Conservation (phyloP, 1,284 basidiomycete species). For the Tremellales sp. region DNA sequence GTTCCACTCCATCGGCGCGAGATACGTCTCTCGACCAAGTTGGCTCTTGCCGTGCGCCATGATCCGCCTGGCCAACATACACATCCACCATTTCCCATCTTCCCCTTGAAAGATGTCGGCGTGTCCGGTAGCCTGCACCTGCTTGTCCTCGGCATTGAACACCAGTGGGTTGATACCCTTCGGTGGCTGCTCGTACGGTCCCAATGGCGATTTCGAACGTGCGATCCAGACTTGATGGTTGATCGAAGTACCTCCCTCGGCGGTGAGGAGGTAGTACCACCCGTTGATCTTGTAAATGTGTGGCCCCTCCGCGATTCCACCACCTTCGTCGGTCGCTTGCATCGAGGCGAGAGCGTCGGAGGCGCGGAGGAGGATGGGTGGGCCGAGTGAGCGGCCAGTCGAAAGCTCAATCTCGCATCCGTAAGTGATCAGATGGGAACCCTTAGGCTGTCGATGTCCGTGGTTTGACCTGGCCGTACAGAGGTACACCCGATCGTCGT, state of each 20-base stretch:
- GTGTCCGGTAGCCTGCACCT: constrained; percentile 18
- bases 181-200: constrained; percentile 21
- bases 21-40: constrained; percentile 18
- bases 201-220: constrained; percentile 13
- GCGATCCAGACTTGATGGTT: constrained; percentile 23
- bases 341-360: constrained; percentile 10
- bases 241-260: constrained; percentile 34
- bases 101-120: constrained; percentile 14
- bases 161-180: constrained; percentile 11
- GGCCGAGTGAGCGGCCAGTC: constrained; percentile 11
- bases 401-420: constrained; percentile 20
- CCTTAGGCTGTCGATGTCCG: constrained; percentile 1
- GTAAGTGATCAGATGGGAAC: constrained; percentile 8
- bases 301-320: constrained; percentile 18
- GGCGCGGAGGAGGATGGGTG: constrained; percentile 12
- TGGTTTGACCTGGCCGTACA: background rate
- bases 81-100: constrained; percentile 17
- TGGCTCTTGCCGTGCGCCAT: constrained; percentile 6
- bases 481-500: constrained; percentile 16
- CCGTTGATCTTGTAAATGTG: constrained; percentile 19
- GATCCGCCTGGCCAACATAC: constrained; percentile 14
- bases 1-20: constrained; percentile 19
- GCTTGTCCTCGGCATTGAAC: constrained; percentile 14
- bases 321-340: constrained; percentile 5
- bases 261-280: constrained; percentile 28